Evolutionary conservation across 2,329 filamentous ascomycete genomes (phyloP), one percentile per base, ranked within the genome.

Genomic region (Trichophyton rubrum): DNA sequence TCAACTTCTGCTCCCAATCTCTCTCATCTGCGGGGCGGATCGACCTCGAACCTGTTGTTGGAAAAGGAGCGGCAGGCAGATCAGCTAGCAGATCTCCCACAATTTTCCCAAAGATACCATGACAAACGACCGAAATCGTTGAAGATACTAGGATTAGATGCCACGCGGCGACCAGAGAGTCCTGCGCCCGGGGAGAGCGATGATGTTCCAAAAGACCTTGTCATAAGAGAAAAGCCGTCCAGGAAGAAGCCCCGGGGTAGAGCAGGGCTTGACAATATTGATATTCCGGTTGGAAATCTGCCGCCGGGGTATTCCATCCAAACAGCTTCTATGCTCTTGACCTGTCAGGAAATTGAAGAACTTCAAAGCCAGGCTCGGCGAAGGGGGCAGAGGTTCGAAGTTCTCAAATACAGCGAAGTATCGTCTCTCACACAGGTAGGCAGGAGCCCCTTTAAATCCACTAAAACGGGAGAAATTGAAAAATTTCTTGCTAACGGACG

Each of bases 391-490:
- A 66, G 62, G 35, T 69, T 68, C 62, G 66, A 67, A 53, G 61
- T 69, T 6, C 60, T 70, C 13, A 66, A 66, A 49, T 64, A 66
- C 56, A 66, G 62, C 56, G 67, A 69, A 47, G 65, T 67, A 30
- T 65, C 66, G 30, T 60, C 63, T 20, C 63, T 70, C 43, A 68
- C 68, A 41, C 63, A 65, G 60, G 68, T 69, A 66, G 63, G 63
- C 57, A 51, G 59, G 15, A 27, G 11, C 17, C 15, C 45, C 27
- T 27, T 15, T 4, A 1, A 30, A 38, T 1, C 24, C 35, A 41
- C 58, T 22, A 27, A 24, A 24, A 65, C 1, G n/a, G 40, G 40
- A 9, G 40, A 43, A 38, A 38, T 7, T 30, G 33, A 38, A 38
- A 3, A 4, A 61, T 45, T 58, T 57, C n/a, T 1, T 20, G n/a